A percentile compares a stretch with the other conserved stretches of the same genome.
These are phyloP conservation scores for Camellia sinensis DNA, from an alignment of 148 eudicot species.

Conservation along the genomic window DNA sequence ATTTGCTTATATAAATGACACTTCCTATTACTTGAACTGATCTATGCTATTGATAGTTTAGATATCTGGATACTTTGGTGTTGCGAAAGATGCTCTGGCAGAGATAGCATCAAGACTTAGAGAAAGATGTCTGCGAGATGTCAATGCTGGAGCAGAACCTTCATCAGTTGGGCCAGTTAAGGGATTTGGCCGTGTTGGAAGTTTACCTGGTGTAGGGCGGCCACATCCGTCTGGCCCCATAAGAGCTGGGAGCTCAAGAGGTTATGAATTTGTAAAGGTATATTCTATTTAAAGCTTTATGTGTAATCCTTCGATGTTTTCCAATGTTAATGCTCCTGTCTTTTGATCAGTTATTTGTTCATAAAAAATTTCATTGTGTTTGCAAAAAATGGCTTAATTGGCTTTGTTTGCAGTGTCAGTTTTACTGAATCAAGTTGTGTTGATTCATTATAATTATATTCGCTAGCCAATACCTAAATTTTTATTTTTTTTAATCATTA, in stretches of 20 bases:
- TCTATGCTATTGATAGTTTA: slow-evolving; percentile 19
- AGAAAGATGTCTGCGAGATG: slow-evolving; percentile 56
- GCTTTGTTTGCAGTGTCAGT: not conserved
- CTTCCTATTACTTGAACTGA: slow-evolving; percentile 8
- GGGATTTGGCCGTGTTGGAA: slow-evolving; percentile 41
- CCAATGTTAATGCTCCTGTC: not conserved
- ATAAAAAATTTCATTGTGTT: not conserved
- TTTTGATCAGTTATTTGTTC: not conserved
- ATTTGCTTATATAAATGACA: slow-evolving; percentile 3
- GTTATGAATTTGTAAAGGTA: slow-evolving; percentile 47
- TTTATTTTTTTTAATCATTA: too few species aligned
- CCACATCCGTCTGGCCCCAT: slow-evolving; percentile 32
- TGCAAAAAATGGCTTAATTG: not conserved
- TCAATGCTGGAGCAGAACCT: slow-evolving; percentile 38
- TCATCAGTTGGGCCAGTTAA: slow-evolving; percentile 38
- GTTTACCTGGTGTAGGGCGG: slow-evolving; percentile 37
- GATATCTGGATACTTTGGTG: slow-evolving; percentile 70
- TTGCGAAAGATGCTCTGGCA: slow-evolving; percentile 70
- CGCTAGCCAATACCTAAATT: too few species aligned
- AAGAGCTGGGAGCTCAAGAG: slow-evolving; percentile 40
- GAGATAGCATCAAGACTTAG: slow-evolving; percentile 73
- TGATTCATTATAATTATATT: too few species aligned
- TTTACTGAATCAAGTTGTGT: too few species aligned
- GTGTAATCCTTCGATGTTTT: too few species aligned
- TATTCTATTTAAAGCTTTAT: not conserved